phyloP scores from a whole-genome alignment of 2,329 filamentous ascomycete species.

The Phaeomoniella chlamydospora region DNA sequence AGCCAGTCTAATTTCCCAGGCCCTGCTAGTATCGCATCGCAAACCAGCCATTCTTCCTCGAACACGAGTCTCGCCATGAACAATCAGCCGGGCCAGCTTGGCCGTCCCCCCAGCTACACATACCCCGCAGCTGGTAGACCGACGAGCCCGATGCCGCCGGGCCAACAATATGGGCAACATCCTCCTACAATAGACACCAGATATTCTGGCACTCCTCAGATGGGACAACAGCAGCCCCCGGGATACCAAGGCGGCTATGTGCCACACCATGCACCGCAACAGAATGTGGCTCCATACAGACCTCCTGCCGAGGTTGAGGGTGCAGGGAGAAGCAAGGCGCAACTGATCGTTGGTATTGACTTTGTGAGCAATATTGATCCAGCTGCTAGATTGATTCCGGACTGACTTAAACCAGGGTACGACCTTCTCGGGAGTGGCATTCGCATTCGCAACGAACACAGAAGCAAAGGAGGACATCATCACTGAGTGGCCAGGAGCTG shows the following conservation, averaged over 20 bases:
- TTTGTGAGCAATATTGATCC: constrained; percentile 52
- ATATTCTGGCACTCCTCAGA: constrained; percentile 29
- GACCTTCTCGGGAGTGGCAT: constrained; percentile 94
- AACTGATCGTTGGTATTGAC: constrained; percentile 96
- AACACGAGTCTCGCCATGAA: constrained; percentile 42
- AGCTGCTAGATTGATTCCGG: not conserved
- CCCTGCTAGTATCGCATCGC: constrained; percentile 18
- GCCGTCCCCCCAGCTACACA: constrained; percentile 50
- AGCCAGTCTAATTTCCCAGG: constrained; percentile 18
- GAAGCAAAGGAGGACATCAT: constrained; percentile 98
- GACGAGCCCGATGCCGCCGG: constrained; percentile 35
- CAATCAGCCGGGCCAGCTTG: constrained; percentile 25
- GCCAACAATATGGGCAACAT: constrained; percentile 24
- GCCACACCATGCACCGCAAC: constrained; percentile 8
- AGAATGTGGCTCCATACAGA: constrained; percentile 8
- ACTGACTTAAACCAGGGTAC: constrained; percentile 50
- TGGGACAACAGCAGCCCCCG: constrained; percentile 23
- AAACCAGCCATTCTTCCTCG: constrained; percentile 27
- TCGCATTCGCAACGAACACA: constrained; percentile 85
- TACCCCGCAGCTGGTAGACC: constrained; percentile 38
- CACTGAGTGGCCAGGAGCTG: constrained; percentile 94
- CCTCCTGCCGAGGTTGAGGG: constrained; percentile 59
- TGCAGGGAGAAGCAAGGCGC: constrained; percentile 79
- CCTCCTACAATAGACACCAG: constrained; percentile 41
- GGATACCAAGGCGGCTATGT: constrained; percentile 26